Conservation (phyloP, 371 early-diverging fungal species). For the Mucor plumbeus region DNA sequence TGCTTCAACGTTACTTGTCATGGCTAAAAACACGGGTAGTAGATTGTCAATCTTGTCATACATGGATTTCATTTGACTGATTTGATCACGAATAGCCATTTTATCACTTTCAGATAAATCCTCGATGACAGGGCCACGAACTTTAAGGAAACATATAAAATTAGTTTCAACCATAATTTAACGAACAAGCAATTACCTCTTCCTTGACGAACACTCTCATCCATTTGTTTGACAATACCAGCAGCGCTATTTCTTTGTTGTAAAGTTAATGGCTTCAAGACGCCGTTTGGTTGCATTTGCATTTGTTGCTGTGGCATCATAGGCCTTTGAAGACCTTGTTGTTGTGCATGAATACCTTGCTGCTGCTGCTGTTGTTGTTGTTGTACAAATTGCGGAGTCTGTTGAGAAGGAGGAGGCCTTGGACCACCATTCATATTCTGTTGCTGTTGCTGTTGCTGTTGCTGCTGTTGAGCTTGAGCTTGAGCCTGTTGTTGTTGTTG, state of each 20-base stretch:
- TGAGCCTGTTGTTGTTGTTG: conserved; percentile 16
- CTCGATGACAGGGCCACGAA: conserved; percentile 32
- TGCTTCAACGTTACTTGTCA: conserved; percentile 48
- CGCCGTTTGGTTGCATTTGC: conserved; percentile 5
- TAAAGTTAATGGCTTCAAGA: conserved; percentile 15
- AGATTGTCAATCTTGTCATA: conserved; percentile 27
- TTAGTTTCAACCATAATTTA: not conserved
- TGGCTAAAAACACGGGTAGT: conserved; percentile 50
- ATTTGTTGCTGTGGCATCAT: conserved; percentile 25
- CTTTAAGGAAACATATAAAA: conserved; percentile 20
- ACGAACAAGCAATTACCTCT: conserved; percentile 35
- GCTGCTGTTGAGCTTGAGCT: conserved; percentile 17
- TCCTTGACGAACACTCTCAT: conserved; percentile 46
- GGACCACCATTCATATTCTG: conserved; percentile 30
- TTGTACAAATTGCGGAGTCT: conserved; percentile 8
- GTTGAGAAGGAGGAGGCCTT: conserved; percentile 32
- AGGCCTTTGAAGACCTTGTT: conserved; percentile 22
- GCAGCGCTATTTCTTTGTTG: conserved; percentile 39
- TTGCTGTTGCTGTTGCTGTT: conserved; percentile 29
- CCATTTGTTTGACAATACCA: conserved; percentile 50
- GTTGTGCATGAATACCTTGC: conserved; percentile 13
- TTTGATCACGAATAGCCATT: conserved; percentile 44
- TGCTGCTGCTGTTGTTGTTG: conserved; percentile 6
- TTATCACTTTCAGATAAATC: conserved; percentile 54
- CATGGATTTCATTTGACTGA: conserved; percentile 7